Conservation (phyloP, 2,329 filamentous ascomycete species). For the Aspergillus niger region DNA sequence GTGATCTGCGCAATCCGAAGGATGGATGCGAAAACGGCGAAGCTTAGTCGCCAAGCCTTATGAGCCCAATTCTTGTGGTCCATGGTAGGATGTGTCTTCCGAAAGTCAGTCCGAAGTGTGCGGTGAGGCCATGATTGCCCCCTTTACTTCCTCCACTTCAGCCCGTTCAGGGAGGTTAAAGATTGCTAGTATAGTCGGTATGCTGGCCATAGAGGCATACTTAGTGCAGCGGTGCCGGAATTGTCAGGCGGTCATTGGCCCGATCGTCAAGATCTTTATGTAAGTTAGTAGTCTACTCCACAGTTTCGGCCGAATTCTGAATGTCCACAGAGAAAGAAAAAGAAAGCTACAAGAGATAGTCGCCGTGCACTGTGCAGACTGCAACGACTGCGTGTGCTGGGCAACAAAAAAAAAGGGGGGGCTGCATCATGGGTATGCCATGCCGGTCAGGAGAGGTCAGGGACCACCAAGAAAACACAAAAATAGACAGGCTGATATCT, state of each 20-base stretch:
- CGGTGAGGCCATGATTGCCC: neutral
- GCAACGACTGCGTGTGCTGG: neutral
- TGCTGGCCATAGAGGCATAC: neutral
- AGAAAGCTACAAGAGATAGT: neutral
- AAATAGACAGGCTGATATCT: conserved; percentile 5
- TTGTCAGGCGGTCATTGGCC: neutral
- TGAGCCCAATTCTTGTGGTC: neutral
- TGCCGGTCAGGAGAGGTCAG: neutral
- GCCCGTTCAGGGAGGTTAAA: neutral
- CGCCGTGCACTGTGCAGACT: neutral
- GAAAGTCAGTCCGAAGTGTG: neutral
- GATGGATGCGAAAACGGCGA: conserved; percentile 11
- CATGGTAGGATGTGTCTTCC: neutral
- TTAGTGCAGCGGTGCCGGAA: neutral
- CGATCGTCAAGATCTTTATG: conserved; percentile 1
- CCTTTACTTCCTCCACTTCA: neutral
- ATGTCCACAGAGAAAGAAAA: neutral
- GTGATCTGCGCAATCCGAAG: conserved; percentile 15
- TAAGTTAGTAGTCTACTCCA: conserved; percentile 4
- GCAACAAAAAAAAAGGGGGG: neutral
- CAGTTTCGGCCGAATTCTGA: conserved; percentile 18
- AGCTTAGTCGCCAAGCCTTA: conserved; percentile 8
- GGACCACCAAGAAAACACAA: neutral
- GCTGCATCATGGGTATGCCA: neutral
- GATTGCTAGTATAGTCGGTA: neutral